Percentiles rank a stretch among this genome's conserved stretches.
Evolutionary conservation across 2,329 filamentous ascomycete genomes (phyloP).

Genomic region (Colletotrichum tropicale): DNA sequence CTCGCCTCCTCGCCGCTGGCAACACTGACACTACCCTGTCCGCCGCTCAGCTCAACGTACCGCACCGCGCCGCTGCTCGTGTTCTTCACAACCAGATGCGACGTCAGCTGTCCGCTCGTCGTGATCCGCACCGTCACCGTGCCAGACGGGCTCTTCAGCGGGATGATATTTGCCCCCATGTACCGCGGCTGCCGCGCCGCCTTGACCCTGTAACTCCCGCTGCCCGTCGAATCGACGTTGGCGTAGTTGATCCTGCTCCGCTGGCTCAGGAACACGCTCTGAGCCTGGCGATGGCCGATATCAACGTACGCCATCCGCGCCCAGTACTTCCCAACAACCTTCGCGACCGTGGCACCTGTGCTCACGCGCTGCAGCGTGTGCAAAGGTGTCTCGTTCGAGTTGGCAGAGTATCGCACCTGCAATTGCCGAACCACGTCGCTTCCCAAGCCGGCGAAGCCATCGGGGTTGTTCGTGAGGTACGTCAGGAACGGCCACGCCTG

Average conservation of each 20-base stretch:
- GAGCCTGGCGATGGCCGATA: constrained; percentile 47
- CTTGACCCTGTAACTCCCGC: constrained; percentile 43
- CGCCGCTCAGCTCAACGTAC: constrained; percentile 40
- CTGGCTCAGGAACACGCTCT: constrained; percentile 39
- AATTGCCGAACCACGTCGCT: constrained; percentile 44
- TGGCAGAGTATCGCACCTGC: constrained; percentile 43
- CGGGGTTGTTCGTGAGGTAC: constrained; percentile 53
- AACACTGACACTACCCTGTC: constrained; percentile 35
- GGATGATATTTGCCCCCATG: constrained; percentile 55
- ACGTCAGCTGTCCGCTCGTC: constrained; percentile 39
- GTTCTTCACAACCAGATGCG: constrained; percentile 41
- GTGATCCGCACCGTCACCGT: constrained; percentile 36
- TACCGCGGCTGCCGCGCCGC: constrained; percentile 45
- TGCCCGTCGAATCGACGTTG: constrained; percentile 41
- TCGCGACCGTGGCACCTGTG: constrained; percentile 33
- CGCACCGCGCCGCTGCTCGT: constrained; percentile 33
- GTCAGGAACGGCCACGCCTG: constrained; percentile 55
- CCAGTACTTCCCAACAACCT: constrained; percentile 55
- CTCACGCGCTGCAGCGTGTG: constrained; percentile 47
- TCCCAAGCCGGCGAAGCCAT: constrained; percentile 44
- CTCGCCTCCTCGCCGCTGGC: constrained; percentile 42
- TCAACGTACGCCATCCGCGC: constrained; percentile 58
- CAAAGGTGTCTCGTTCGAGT: constrained; percentile 54
- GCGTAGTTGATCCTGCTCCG: constrained; percentile 41
- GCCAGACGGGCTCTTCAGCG: constrained; percentile 38